Conservation (phyloP, 169 alveolate genomes). For the Plasmodium malariae region DNA sequence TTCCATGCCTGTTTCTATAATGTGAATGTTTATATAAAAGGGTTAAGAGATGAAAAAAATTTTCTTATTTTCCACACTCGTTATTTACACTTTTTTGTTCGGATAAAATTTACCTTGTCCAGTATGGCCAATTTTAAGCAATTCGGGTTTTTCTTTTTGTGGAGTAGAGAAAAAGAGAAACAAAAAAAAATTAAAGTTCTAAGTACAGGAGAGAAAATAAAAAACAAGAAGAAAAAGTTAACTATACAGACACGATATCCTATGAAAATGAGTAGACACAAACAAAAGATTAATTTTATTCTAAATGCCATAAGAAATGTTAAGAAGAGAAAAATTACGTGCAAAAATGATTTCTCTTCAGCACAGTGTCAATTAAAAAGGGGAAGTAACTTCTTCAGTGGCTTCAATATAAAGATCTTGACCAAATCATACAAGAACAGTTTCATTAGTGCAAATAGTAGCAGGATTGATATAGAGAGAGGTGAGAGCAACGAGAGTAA, state of each 20-base stretch:
- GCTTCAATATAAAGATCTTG: not conserved
- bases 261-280: not conserved
- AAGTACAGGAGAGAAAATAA: not conserved
- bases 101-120: not conserved
- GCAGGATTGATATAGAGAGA: not conserved
- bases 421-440: not conserved
- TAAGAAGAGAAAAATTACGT: no score
- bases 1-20: not conserved
- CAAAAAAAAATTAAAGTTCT: no score
- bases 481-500: not conserved
- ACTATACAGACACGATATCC: not conserved
- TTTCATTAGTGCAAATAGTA: not conserved
- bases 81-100: not conserved
- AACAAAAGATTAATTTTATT: not conserved
- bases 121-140: not conserved
- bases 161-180: no score
- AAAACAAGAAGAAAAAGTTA: not conserved
- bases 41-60: not conserved
- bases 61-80: not conserved
- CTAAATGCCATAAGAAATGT: not conserved
- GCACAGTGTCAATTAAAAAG: no score
- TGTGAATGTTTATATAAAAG: constrained; percentile 1
- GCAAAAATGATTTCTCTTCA: no score
- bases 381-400: not conserved
- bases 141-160: no score